Percentiles rank a stretch among this genome's conserved stretches.
Conservation (phyloP, 2,329 filamentous ascomycete genomes). For the Cercospora zeina region DNA sequence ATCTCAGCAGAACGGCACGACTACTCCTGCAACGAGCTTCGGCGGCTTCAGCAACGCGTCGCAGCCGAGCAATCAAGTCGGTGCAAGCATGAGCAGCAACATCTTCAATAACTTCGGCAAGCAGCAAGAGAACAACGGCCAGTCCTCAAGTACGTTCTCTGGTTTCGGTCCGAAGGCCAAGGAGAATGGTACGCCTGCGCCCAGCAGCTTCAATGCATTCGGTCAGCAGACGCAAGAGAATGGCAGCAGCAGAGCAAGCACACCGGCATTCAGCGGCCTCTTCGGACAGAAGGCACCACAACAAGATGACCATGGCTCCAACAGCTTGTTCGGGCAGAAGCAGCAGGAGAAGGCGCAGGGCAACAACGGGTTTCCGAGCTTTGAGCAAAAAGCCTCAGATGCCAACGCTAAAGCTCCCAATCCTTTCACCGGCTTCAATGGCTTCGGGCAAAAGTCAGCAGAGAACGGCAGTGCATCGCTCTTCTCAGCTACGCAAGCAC, state of each 20-base stretch:
- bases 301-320: constrained; percentile 12
- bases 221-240: constrained; percentile 17
- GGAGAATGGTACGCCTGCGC: constrained; percentile 18
- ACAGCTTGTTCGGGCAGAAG: constrained; percentile 13
- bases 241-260: constrained; percentile 18
- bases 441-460: constrained; percentile 17
- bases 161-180: constrained; percentile 25
- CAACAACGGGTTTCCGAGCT: constrained; percentile 23
- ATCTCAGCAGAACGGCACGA: constrained; percentile 25
- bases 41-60: constrained; percentile 26
- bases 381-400: constrained; percentile 17
- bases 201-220: constrained; percentile 13
- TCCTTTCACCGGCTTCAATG: background rate
- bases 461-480: constrained; percentile 15
- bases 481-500: constrained; percentile 17
- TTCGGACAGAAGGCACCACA: constrained; percentile 22
- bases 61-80: constrained; percentile 20
- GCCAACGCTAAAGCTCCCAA: constrained; percentile 4
- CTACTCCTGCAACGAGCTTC: constrained; percentile 25
- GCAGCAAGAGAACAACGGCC: constrained; percentile 14
- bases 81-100: constrained; percentile 16
- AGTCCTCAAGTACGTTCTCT: constrained; percentile 14
- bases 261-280: constrained; percentile 19
- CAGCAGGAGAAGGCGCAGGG: constrained; percentile 5
- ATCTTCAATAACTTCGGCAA: constrained; percentile 9